A percentile compares a stretch with the other conserved stretches of the same genome.
Evolutionary conservation across 169 alveolate genomes (phyloP).

Genomic region (Ichthyophthirius multifiliis): DNA sequence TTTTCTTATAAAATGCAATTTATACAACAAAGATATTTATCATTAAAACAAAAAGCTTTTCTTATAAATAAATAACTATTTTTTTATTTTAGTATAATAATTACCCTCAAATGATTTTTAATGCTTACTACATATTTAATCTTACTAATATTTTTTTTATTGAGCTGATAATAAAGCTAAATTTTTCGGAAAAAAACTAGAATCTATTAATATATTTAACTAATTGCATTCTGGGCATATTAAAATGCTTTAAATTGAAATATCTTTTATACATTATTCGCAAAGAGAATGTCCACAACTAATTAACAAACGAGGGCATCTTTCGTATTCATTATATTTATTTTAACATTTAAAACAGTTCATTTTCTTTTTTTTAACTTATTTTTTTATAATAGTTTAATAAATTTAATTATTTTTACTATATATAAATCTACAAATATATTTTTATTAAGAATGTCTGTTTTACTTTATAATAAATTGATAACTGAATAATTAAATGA

Average conservation of each 20-base stretch:
- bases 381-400: no score
- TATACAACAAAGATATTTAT: not conserved
- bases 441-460: no score
- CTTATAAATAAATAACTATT: not conserved
- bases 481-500: no score
- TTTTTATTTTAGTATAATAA: not conserved
- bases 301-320: constrained; percentile 4
- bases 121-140: constrained; percentile 1
- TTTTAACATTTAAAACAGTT: not conserved
- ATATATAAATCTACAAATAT: no score
- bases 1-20: not conserved
- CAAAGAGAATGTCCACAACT: not conserved
- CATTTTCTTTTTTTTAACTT: no score
- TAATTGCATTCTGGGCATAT: not conserved
- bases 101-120: constrained; percentile 13
- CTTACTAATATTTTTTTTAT: not conserved
- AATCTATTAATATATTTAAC: not conserved
- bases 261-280: not conserved
- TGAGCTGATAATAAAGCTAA: not conserved
- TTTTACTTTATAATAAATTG: no score
- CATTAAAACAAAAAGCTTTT: constrained; percentile 12
- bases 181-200: not conserved
- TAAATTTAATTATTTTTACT: no score
- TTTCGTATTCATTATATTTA: not conserved
- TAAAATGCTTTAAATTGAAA: not conserved